These are phyloP conservation scores for Fagus sylvatica DNA, from an alignment of 306 rosid genomes.

Conservation along the genomic window DNA sequence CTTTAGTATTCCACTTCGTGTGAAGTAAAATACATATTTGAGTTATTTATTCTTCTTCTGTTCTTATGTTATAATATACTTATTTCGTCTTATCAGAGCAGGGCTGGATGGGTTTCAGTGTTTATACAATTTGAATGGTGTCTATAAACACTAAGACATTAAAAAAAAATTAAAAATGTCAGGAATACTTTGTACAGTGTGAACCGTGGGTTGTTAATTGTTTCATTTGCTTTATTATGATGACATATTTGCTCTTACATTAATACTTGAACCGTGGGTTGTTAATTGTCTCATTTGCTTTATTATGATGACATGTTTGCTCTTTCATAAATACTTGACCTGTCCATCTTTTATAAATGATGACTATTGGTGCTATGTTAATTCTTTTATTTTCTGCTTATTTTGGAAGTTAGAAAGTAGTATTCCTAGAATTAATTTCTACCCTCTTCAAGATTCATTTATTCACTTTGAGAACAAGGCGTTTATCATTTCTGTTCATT, in stretches of 20 bases:
- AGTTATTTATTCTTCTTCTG: neutral
- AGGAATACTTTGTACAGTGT: neutral
- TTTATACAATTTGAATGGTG: neutral
- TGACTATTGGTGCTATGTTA: neutral
- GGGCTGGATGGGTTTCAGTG: neutral
- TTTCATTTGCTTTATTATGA: neutral
- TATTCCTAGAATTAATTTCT: neutral
- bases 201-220: neutral
- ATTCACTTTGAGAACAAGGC: neutral
- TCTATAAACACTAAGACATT: neutral
- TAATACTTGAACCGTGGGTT: too few relatives aligned
- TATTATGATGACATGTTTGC: too few relatives aligned
- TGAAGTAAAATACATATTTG: neutral
- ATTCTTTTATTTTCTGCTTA: neutral
- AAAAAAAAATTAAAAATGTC: neutral
- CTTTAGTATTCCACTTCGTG: neutral
- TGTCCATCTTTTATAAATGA: neutral
- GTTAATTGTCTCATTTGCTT: too few relatives aligned
- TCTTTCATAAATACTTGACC: neutral
- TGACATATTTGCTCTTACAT: neutral
- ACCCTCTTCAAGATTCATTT: neutral
- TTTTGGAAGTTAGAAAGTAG: neutral
- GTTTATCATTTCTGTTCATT: neutral
- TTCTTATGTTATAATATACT: neutral
- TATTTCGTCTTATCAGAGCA: neutral